Percentiles rank a stretch among this genome's conserved stretches.
Conservation (phyloP, 805 yeast species). For the Sugiyamaella qingdaonensis region DNA sequence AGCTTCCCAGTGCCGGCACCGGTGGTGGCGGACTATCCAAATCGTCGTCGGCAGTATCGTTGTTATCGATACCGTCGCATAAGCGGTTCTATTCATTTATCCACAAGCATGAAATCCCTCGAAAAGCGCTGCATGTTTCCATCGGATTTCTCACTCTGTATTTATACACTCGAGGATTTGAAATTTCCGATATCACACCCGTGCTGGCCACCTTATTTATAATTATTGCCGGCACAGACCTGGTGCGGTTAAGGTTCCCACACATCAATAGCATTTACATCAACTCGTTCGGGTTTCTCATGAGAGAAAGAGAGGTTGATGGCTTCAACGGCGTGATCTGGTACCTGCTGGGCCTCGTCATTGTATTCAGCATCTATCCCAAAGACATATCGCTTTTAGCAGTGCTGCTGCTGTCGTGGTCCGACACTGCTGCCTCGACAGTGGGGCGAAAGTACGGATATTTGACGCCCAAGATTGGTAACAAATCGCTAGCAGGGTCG, state of each 20-base stretch:
- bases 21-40: not conserved
- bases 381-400: constrained; percentile 79
- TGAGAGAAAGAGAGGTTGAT: constrained; percentile 77
- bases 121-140: constrained; percentile 83
- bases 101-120: constrained; percentile 80
- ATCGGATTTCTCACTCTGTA: constrained; percentile 79
- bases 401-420: constrained; percentile 84
- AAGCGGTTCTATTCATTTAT: constrained; percentile 46
- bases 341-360: constrained; percentile 73
- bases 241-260: constrained; percentile 57
- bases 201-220: constrained; percentile 56
- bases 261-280: constrained; percentile 66
- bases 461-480: constrained; percentile 69
- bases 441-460: constrained; percentile 84
- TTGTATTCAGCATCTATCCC: constrained; percentile 65
- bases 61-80: constrained; percentile 23
- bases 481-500: constrained; percentile 87
- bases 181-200: constrained; percentile 52
- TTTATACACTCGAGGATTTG: constrained; percentile 60
- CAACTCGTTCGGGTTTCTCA: constrained; percentile 66
- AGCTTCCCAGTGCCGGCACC: not conserved
- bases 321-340: constrained; percentile 77
- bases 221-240: constrained; percentile 58
- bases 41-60: constrained; percentile 8
- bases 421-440: constrained; percentile 95